Percentiles rank a stretch among this genome's conserved stretches.
Conservation (phyloP, 805 yeast genomes). For the Candida ipomoeae region DNA sequence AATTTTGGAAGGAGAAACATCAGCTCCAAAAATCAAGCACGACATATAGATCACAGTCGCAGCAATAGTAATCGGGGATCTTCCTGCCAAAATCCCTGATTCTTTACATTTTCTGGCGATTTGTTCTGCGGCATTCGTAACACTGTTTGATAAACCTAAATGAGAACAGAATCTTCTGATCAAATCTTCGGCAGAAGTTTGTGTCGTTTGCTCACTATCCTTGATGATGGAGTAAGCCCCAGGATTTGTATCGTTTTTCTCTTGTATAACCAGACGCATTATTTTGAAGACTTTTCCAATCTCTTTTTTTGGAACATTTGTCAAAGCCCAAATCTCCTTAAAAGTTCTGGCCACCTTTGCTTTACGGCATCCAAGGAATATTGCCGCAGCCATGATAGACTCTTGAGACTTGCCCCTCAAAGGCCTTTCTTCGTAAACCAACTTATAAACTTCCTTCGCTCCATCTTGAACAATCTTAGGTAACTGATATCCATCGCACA, state of each 20-base stretch:
- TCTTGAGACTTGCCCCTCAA: conserved; percentile 90
- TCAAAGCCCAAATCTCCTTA: conserved; percentile 92
- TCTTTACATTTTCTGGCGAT: conserved; percentile 88
- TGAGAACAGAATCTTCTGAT: conserved; percentile 96
- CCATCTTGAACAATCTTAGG: conserved; percentile 96
- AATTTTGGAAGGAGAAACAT: conserved; percentile 70
- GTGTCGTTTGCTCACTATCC: conserved; percentile 64
- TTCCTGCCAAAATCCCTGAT: conserved; percentile 90
- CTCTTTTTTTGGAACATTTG: conserved; percentile 90
- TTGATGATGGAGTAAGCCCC: conserved; percentile 35
- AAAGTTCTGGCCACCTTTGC: conserved; percentile 93
- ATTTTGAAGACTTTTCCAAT: conserved; percentile 87
- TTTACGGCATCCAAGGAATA: conserved; percentile 88
- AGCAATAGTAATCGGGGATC: conserved; percentile 95
- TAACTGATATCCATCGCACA: conserved; percentile 94
- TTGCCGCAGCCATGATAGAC: conserved; percentile 94
- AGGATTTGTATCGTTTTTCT: conserved; percentile 53
- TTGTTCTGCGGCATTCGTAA: conserved; percentile 88
- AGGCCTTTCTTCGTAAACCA: conserved; percentile 81
- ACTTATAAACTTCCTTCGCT: conserved; percentile 91
- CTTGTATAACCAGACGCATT: conserved; percentile 57
- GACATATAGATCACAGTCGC: conserved; percentile 97
- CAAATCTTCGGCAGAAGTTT: conserved; percentile 89
- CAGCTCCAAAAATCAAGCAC: conserved; percentile 78
- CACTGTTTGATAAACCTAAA: conserved; percentile 77